phyloP scores from a whole-genome alignment of 768 basidiomycete species.

The Tephrocybe sp. region DNA sequence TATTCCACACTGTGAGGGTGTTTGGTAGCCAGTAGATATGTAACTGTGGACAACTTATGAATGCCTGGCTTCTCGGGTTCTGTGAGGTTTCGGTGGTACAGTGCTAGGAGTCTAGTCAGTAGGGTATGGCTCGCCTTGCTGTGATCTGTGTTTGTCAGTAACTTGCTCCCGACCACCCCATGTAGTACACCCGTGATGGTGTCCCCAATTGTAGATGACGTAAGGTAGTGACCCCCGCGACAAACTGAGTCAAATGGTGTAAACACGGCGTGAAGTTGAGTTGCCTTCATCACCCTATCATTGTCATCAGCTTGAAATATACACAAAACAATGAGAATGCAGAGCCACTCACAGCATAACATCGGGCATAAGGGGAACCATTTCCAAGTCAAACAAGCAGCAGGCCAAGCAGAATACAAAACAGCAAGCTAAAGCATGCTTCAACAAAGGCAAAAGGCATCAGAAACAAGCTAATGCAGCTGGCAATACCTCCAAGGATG shows the following conservation, averaged over 20 bases:
- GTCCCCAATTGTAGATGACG: constrained; percentile 4
- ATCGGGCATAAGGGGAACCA: too few species aligned
- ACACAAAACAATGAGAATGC: too few species aligned
- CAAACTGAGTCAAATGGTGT: constrained; percentile 8
- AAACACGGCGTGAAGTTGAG: constrained; percentile 8
- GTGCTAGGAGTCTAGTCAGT: not conserved
- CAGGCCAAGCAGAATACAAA: too few species aligned
- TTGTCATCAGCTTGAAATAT: too few species aligned
- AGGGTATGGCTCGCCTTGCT: not conserved
- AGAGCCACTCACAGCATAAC: too few species aligned
- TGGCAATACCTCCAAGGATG: too few species aligned
- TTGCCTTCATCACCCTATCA: not conserved
- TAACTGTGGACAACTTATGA: not conserved
- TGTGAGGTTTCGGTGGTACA: not conserved
- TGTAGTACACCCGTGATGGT: not conserved
- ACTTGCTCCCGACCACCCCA: not conserved
- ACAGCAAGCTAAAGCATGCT: too few species aligned
- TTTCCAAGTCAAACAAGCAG: too few species aligned
- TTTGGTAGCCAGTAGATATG: not conserved
- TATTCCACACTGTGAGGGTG: not conserved
- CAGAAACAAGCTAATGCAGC: too few species aligned
- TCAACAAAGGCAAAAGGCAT: too few species aligned
- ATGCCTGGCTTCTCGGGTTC: not conserved
- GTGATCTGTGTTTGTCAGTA: not conserved
- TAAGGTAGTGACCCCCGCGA: constrained; percentile 14